Percentiles rank a stretch among this genome's conserved stretches.
Conservation (phyloP, 1,284 basidiomycete species). For the Ganoderma lucidum region DNA sequence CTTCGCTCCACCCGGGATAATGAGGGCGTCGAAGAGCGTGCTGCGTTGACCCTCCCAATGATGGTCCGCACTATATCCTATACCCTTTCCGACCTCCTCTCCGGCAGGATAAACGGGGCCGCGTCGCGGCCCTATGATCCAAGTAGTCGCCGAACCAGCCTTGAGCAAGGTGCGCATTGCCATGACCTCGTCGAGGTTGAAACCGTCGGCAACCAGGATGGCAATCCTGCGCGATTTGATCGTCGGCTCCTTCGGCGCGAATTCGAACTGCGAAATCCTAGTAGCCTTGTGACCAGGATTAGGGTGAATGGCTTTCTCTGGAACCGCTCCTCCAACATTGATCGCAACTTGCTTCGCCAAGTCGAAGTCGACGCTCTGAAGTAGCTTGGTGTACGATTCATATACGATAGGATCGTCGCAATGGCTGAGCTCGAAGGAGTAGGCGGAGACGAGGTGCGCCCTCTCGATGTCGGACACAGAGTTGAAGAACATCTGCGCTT, state of each 20-base stretch:
- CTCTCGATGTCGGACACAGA: slow-evolving; percentile 75
- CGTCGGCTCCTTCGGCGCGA: slow-evolving; percentile 67
- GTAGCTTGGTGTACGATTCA: slow-evolving; percentile 66
- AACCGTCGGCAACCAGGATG: slow-evolving; percentile 79
- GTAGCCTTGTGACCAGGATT: slow-evolving; percentile 66
- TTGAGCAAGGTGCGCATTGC: slow-evolving; percentile 63
- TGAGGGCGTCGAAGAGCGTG: slow-evolving; percentile 81
- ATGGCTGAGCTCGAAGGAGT: slow-evolving; percentile 83
- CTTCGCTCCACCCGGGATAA: slow-evolving; percentile 71
- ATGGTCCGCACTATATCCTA: slow-evolving; percentile 64
- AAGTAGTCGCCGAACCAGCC: slow-evolving; percentile 62
- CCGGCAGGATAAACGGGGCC: slow-evolving; percentile 60
- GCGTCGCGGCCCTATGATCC: slow-evolving; percentile 74
- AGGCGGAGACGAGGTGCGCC: slow-evolving; percentile 68
- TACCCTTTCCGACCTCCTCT: slow-evolving; percentile 42
- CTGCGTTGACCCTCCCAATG: slow-evolving; percentile 81
- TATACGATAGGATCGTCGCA: slow-evolving; percentile 80
- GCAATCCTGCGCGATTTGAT: slow-evolving; percentile 76
- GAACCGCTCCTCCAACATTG: slow-evolving; percentile 67
- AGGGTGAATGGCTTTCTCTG: slow-evolving; percentile 51
- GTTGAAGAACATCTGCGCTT: slow-evolving; percentile 84
- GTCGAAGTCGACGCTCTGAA: slow-evolving; percentile 75
- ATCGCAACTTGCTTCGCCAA: slow-evolving; percentile 72
- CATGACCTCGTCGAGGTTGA: slow-evolving; percentile 65
- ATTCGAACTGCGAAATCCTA: slow-evolving; percentile 69